Base-by-base conservation (phyloP, 2,329 filamentous ascomycete species). In the Ceratocystis destructans region DNA sequence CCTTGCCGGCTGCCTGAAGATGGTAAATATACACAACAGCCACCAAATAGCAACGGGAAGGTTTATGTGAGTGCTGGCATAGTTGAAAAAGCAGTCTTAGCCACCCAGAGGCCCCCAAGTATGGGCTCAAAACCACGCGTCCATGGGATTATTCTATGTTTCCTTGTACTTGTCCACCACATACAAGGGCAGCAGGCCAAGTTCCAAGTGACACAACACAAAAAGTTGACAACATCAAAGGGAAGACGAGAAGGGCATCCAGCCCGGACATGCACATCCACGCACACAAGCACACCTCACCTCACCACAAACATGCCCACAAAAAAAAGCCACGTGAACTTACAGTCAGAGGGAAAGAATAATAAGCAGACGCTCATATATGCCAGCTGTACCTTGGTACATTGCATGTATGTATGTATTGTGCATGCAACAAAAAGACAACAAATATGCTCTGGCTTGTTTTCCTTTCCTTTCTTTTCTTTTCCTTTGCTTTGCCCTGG, bases 341-440 rank as follows among this genome's bases (percentile, higher is more conserved):
- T 41, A 10, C 17, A 50, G 46, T 50, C 37, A 50, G 20, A 50
- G 48, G 2, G 6, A 50, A 50, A 50, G 48, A 50, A 50, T 12
- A 50, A 50, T 22, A 50, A 50, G 12, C 48, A 50, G 48, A 50
- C 22, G 48, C 12, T 8, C 48, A 12, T n/a, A 50, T 50, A 25
- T 50, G 48, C 48, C 48, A 50, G 48, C 22, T 50, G 48, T 25
- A 50, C 48, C 48, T 50, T 22, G 20, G 17, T 50, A 50, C 48
- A 50, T 50, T 50, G 48, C 48, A 50, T 50, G 17, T 20, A 50
- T 50, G 48, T 50, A 50, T 50, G 48, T 50, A 50, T 50, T 50
- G 48, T 50, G 48, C 48, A 50, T 50, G 48, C 48, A 50, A 20
- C 48, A 50, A 20, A 22, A 50, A 50, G 48, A 50, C 48, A 50